Evolutionary conservation across 768 basidiomycete genomes (phyloP).

Genomic region (Termitomyces sp.): DNA sequence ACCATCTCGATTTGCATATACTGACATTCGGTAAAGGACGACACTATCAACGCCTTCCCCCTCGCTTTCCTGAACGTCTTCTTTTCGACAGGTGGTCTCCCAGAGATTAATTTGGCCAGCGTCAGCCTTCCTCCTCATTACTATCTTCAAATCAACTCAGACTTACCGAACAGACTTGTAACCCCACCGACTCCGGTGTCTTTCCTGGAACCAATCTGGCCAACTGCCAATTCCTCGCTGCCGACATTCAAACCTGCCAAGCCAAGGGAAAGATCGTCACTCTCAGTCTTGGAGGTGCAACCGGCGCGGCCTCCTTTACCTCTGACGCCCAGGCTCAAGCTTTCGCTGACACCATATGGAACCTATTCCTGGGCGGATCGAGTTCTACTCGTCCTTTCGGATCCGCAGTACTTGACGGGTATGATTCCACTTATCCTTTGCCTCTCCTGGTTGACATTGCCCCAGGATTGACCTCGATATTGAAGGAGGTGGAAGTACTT

Average conservation of each 20-base stretch:
- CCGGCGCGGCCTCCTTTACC: constrained; percentile 49
- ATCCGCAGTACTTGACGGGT: constrained; percentile 66
- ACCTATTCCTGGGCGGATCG: constrained; percentile 65
- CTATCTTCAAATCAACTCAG: neutral
- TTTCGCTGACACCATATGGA: constrained; percentile 65
- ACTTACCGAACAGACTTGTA: constrained; percentile 44
- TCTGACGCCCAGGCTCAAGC: constrained; percentile 48
- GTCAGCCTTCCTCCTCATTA: constrained; percentile 27
- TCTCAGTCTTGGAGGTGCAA: constrained; percentile 52
- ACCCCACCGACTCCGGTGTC: constrained; percentile 35
- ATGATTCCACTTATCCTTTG: constrained; percentile 2
- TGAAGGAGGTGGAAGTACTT: constrained; percentile 51
- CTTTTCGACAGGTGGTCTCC: constrained; percentile 56
- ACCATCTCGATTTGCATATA: neutral
- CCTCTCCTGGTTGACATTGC: neutral
- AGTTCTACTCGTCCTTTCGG: constrained; percentile 64
- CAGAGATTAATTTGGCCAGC: constrained; percentile 62
- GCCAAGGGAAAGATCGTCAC: constrained; percentile 49
- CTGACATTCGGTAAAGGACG: constrained; percentile 38
- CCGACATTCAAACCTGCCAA: constrained; percentile 60
- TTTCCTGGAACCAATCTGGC: constrained; percentile 59
- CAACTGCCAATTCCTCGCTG: constrained; percentile 55
- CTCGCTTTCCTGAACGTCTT: constrained; percentile 63
- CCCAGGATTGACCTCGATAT: constrained; percentile 62
- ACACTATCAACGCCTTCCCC: constrained; percentile 56